phyloP scores from a whole-genome alignment of 2,329 filamentous ascomycete species.

The Myotisia sp. region DNA sequence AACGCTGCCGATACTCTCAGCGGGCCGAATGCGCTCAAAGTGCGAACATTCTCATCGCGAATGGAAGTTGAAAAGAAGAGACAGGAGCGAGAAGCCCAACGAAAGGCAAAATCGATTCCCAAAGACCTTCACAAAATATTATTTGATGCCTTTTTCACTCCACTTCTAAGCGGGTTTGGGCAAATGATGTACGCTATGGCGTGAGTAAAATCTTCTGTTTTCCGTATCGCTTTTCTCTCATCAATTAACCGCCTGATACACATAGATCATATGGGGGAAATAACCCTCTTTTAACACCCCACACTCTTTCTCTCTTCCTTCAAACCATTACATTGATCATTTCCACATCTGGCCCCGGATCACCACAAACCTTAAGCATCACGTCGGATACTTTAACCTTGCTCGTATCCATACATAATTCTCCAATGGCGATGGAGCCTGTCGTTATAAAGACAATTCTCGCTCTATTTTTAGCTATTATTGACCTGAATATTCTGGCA shows the following conservation, averaged over 20 bases:
- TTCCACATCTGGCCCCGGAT: constrained; percentile 69
- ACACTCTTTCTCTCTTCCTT: constrained; percentile 63
- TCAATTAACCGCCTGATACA: constrained; percentile 29
- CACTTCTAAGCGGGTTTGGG: constrained; percentile 68
- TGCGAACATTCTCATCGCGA: constrained; percentile 73
- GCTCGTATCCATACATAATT: constrained; percentile 52
- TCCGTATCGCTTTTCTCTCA: constrained; percentile 20
- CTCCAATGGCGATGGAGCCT: constrained; percentile 44
- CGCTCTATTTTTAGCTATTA: constrained; percentile 60
- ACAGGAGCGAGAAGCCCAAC: constrained; percentile 27
- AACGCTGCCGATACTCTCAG: constrained; percentile 64
- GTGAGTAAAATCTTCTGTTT: constrained; percentile 20
- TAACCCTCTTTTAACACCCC: constrained; percentile 57
- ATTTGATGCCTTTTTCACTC: constrained; percentile 67
- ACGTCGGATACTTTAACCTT: constrained; percentile 74
- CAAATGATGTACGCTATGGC: constrained; percentile 42
- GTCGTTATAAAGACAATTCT: constrained; percentile 59
- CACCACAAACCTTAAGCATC: constrained; percentile 60
- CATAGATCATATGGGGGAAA: constrained; percentile 18
- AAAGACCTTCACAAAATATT: constrained; percentile 70
- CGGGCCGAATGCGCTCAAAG: constrained; percentile 72
- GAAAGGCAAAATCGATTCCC: constrained; percentile 44
- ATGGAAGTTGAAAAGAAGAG: constrained; percentile 49
- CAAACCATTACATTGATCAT: constrained; percentile 75
- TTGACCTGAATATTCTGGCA: constrained; percentile 57